These are phyloP conservation scores for Verticillium longisporum DNA, from an alignment of 2,329 filamentous ascomycete genomes.

Conservation along the genomic window DNA sequence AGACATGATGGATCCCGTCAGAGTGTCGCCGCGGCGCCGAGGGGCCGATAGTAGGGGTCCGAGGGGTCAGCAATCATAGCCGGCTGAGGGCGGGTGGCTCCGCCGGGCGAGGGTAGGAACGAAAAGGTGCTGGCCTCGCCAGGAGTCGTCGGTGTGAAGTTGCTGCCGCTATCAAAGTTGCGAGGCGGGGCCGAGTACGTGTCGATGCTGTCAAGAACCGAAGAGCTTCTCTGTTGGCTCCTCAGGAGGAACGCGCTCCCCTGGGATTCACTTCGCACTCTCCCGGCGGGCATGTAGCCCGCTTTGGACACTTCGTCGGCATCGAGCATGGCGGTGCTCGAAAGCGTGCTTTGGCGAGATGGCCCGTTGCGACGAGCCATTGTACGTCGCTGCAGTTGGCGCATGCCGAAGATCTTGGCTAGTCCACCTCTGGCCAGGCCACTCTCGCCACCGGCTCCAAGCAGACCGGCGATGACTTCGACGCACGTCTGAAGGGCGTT, in stretches of 20 bases:
- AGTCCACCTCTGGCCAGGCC: conserved; percentile 74
- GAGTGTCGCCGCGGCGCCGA: conserved; percentile 58
- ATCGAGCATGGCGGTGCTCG: conserved; percentile 73
- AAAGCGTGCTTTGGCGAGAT: conserved; percentile 74
- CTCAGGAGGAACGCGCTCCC: conserved; percentile 42
- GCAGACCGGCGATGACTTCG: conserved; percentile 76
- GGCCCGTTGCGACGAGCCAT: conserved; percentile 52
- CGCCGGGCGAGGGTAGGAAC: conserved; percentile 54
- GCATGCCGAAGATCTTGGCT: conserved; percentile 85
- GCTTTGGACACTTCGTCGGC: conserved; percentile 59
- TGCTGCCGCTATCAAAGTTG: conserved; percentile 54
- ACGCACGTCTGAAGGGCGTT: conserved; percentile 87
- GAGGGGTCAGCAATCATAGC: conserved; percentile 41
- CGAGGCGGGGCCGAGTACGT: conserved; percentile 34
- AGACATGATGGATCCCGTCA: conserved; percentile 28
- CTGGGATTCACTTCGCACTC: conserved; percentile 54
- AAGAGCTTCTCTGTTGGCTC: conserved; percentile 44
- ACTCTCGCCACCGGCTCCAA: conserved; percentile 75
- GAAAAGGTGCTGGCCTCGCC: conserved; percentile 66
- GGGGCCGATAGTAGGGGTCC: conserved; percentile 90
- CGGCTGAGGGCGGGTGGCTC: conserved; percentile 34
- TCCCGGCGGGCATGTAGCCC: conserved; percentile 48
- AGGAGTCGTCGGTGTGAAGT: conserved; percentile 66
- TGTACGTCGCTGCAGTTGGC: conserved; percentile 71
- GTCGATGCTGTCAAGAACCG: conserved; percentile 46